Percentiles rank a stretch among this genome's conserved stretches.
These are phyloP conservation scores for Aspergillus bertholletiae DNA, from an alignment of 495 filamentous ascomycete genomes.

Conservation along the genomic window DNA sequence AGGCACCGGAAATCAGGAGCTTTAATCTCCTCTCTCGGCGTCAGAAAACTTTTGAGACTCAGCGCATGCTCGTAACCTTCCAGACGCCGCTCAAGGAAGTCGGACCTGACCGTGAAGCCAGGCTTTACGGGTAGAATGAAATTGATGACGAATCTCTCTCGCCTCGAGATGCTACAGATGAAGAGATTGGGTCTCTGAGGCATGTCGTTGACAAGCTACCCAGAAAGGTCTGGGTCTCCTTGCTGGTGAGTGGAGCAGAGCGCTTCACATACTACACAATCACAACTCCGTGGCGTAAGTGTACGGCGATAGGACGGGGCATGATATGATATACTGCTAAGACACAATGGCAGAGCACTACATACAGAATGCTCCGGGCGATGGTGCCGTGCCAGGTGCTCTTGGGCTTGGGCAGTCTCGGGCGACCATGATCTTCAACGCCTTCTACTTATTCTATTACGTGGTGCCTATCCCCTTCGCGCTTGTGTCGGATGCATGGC, in stretches of 20 bases:
- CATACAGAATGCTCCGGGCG: not conserved
- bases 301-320: not conserved
- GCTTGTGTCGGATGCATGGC: not conserved
- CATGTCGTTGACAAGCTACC: no score
- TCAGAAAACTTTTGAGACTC: not conserved
- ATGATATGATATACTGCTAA: not conserved
- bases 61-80: not conserved
- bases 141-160: no score
- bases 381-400: not conserved
- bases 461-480: not conserved
- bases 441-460: conserved; percentile 1
- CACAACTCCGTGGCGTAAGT: not conserved
- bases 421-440: not conserved
- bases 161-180: no score
- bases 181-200: no score
- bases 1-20: not conserved
- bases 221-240: not conserved
- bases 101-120: not conserved
- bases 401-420: not conserved
- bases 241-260: not conserved
- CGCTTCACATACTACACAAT: not conserved
- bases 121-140: not conserved
- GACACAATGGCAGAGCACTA: not conserved
- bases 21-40: not conserved
- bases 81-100: not conserved